Conservation (phyloP, 2,329 filamentous ascomycete species). For the Fusarium sp. region DNA sequence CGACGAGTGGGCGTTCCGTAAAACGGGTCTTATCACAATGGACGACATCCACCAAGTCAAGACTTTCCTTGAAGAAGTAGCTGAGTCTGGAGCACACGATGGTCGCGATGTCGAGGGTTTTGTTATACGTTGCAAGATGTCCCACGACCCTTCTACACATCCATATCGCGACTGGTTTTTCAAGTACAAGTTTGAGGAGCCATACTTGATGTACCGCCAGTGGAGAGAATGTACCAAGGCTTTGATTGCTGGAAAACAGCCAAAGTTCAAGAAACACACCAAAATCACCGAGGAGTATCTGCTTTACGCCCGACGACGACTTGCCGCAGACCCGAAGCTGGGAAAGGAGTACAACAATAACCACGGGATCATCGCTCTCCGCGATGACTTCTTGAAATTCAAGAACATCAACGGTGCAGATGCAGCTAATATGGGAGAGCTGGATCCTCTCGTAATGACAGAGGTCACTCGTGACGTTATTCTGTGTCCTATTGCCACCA, state of each 20-base stretch:
- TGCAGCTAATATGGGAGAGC: constrained; percentile 79
- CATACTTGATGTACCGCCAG: constrained; percentile 97
- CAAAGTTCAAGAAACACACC: constrained; percentile 85
- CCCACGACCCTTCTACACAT: constrained; percentile 57
- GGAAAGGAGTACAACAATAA: constrained; percentile 82
- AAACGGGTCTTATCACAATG: constrained; percentile 82
- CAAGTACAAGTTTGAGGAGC: constrained; percentile 99
- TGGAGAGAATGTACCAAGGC: constrained; percentile 98
- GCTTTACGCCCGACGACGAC: constrained; percentile 77
- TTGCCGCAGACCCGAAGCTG: constrained; percentile 74
- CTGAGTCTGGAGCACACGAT: constrained; percentile 88
- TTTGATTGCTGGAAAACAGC: constrained; percentile 78
- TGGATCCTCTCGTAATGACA: constrained; percentile 56
- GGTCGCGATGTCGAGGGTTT: constrained; percentile 97
- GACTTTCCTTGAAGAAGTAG: constrained; percentile 82
- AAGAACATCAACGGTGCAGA: constrained; percentile 89
- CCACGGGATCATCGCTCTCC: constrained; percentile 92
- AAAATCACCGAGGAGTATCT: constrained; percentile 94
- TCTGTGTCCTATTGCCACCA: constrained; percentile 89
- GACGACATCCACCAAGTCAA: constrained; percentile 80
- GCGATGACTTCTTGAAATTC: constrained; percentile 85
- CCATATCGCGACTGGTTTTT: constrained; percentile 97
- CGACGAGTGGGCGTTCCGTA: constrained; percentile 91
- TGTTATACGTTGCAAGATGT: constrained; percentile 87
- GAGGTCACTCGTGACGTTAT: constrained; percentile 76